phyloP scores from a whole-genome alignment of 768 basidiomycete genomes.

The Trametes cinnabarina region DNA sequence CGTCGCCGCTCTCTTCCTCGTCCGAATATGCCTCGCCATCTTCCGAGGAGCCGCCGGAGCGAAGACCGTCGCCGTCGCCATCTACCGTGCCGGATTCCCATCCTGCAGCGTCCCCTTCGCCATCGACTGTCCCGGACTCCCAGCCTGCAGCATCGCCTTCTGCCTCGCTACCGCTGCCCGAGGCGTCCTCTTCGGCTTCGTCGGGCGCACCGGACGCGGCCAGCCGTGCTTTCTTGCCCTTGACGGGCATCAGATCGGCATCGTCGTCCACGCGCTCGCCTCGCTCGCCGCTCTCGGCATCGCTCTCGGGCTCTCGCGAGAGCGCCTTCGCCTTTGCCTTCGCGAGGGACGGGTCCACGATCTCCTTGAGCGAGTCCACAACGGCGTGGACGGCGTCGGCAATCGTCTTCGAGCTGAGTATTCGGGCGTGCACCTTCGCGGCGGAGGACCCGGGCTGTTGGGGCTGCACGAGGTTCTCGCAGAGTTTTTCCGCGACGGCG shows the following conservation, averaged over 20 bases:
- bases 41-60: constrained; percentile 17
- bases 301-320: background rate
- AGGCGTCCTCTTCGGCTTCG: constrained; percentile 31
- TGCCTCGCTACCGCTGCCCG: constrained; percentile 37
- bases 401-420: constrained; percentile 76
- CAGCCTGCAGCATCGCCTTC: constrained; percentile 40
- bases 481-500: constrained; percentile 47
- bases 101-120: constrained; percentile 8
- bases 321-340: background rate
- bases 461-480: constrained; percentile 33
- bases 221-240: constrained; percentile 11
- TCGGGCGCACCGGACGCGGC: background rate
- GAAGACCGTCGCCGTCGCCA: constrained; percentile 13
- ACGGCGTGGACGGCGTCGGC: constrained; percentile 54
- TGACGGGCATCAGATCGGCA: constrained; percentile 23
- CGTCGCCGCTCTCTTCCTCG: constrained; percentile 24
- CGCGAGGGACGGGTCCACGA: constrained; percentile 35
- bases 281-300: constrained; percentile 22
- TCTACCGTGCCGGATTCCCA: constrained; percentile 19
- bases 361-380: constrained; percentile 47
- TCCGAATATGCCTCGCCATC: constrained; percentile 9
- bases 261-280: constrained; percentile 24
- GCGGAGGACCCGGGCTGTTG: constrained; percentile 41
- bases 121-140: constrained; percentile 51
- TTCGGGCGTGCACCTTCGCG: constrained; percentile 65